A percentile compares a stretch with the other conserved stretches of the same genome.
Conservation (phyloP, 139 green algal species). For the Coelastrella sp. region DNA sequence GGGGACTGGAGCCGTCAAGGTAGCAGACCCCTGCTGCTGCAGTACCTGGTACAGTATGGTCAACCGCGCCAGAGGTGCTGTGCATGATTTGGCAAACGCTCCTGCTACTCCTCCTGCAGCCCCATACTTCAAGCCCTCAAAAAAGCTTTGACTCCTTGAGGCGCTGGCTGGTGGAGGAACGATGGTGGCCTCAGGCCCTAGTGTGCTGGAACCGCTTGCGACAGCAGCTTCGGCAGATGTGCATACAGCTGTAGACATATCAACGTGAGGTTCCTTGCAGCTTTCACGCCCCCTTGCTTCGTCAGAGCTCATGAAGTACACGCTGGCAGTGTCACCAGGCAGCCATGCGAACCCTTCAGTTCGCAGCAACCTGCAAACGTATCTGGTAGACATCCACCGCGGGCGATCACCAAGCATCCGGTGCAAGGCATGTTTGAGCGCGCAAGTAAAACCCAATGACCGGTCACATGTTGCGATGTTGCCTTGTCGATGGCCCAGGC, state of each 20-base stretch:
- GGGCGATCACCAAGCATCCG: too few relatives aligned
- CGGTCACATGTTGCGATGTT: not conserved
- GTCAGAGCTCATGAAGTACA: not conserved
- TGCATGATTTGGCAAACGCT: constrained; percentile 90
- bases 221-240: not conserved
- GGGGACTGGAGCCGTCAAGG: not conserved
- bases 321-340: not conserved
- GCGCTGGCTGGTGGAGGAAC: not conserved
- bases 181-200: not conserved
- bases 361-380: too few relatives aligned
- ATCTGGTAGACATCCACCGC: too few relatives aligned
- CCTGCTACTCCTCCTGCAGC: constrained; percentile 90
- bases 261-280: too few relatives aligned
- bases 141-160: not conserved
- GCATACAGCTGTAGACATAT: not conserved
- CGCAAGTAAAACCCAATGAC: too few relatives aligned
- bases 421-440: too few relatives aligned
- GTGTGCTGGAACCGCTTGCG: not conserved
- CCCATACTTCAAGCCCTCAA: constrained; percentile 63
- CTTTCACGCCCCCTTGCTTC: not conserved
- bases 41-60: constrained; percentile 97
- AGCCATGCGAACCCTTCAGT: not conserved
- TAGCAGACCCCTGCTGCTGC: not conserved
- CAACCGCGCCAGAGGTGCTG: constrained; percentile 91
- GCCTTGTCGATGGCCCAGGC: not conserved